These are phyloP conservation scores for Cylindrodendrum hubeiense DNA, from an alignment of 2,329 filamentous ascomycete genomes.

Conservation along the genomic window DNA sequence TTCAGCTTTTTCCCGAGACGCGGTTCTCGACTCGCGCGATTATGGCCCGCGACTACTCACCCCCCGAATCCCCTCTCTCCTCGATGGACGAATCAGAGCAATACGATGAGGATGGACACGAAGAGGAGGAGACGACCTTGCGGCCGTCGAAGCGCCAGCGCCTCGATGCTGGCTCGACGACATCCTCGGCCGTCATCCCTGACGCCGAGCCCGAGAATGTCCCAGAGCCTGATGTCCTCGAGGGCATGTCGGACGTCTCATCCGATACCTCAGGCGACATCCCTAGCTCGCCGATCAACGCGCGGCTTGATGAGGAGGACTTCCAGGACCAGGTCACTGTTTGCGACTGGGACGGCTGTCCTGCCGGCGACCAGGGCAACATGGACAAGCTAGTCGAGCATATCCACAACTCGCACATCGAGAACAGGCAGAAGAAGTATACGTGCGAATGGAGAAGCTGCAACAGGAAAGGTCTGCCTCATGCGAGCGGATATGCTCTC, in stretches of 20 bases:
- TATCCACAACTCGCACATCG: constrained; percentile 94
- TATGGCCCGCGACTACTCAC: constrained; percentile 54
- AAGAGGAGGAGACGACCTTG: constrained; percentile 55
- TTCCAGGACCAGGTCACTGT: constrained; percentile 82
- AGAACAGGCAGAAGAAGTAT: constrained; percentile 93
- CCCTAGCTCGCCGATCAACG: constrained; percentile 76
- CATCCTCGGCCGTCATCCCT: constrained; percentile 58
- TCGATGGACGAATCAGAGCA: constrained; percentile 60
- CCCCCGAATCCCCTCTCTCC: constrained; percentile 61
- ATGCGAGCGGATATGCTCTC: constrained; percentile 94
- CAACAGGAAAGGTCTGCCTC: constrained; percentile 85
- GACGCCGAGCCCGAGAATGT: constrained; percentile 60
- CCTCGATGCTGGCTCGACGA: constrained; percentile 57
- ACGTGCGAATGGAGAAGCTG: constrained; percentile 98
- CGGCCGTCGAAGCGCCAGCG: constrained; percentile 63
- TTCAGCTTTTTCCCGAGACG: constrained; percentile 32
- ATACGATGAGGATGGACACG: constrained; percentile 60
- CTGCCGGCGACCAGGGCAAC: constrained; percentile 77
- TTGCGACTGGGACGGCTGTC: constrained; percentile 84
- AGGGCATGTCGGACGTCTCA: constrained; percentile 79
- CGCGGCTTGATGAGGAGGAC: constrained; percentile 80
- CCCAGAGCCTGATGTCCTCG: constrained; percentile 64
- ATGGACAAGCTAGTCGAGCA: constrained; percentile 88
- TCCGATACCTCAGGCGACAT: constrained; percentile 91
- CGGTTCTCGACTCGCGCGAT: constrained; percentile 41